phyloP scores from a whole-genome alignment of 2,329 filamentous ascomycete genomes.

The Colletotrichum sp. region DNA sequence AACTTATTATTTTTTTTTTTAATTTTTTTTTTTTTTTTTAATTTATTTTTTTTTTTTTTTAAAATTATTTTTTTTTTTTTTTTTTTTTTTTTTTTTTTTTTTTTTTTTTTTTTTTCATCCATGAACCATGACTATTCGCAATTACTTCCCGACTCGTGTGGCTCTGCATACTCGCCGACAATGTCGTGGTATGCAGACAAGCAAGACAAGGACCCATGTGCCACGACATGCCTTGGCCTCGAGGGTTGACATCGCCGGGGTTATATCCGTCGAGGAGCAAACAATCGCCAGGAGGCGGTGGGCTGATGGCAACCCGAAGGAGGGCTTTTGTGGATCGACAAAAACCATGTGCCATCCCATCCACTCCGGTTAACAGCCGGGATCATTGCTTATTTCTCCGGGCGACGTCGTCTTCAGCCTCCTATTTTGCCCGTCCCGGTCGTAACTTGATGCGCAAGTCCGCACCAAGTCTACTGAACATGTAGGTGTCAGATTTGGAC shows the following conservation, averaged over 20 bases:
- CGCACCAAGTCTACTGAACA: background rate
- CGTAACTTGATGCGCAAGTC: background rate
- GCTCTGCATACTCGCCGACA: background rate
- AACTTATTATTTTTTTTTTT: no score
- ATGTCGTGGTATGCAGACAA: background rate
- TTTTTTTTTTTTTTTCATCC: no score
- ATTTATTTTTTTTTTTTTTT: no score
- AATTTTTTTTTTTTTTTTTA: no score
- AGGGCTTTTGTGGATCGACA: background rate
- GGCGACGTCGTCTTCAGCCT: background rate
- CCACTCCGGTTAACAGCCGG: background rate
- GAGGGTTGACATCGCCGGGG: background rate
- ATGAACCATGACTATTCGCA: background rate
- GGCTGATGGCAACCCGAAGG: background rate
- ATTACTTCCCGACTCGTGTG: background rate
- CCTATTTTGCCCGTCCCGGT: background rate
- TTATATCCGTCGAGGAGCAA: background rate
- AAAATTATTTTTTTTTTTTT: no score
- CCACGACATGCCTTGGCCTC: background rate
- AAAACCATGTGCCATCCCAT: background rate
- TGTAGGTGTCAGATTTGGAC: background rate
- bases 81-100: no score
- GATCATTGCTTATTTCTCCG: background rate
- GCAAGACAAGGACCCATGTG: background rate
- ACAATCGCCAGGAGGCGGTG: background rate